Evolutionary conservation across 2,329 filamentous ascomycete genomes (phyloP).

Genomic region (Tolypocladium pustulatum): DNA sequence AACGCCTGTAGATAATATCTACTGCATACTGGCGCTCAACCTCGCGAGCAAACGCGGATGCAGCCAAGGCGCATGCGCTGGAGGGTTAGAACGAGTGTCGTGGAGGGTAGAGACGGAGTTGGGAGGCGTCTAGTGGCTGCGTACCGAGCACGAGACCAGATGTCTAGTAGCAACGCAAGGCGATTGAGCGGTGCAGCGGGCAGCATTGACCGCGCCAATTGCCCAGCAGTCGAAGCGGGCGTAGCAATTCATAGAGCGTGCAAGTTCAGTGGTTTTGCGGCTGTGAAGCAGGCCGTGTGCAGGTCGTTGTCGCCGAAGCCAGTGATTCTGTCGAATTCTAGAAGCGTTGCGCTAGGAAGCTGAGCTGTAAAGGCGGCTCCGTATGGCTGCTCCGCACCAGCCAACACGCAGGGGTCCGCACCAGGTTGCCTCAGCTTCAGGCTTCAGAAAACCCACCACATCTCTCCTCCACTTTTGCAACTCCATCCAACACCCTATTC

Average conservation of each 20-base stretch:
- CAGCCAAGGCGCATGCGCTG: neutral
- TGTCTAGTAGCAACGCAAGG: neutral
- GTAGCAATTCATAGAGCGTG: neutral
- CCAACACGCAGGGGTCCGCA: neutral
- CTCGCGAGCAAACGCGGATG: neutral
- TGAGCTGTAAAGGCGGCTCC: neutral
- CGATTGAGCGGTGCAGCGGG: neutral
- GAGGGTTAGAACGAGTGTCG: neutral
- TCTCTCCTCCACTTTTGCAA: neutral
- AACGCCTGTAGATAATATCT: neutral
- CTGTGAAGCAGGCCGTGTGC: neutral
- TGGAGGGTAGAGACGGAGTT: neutral
- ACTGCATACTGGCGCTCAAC: neutral
- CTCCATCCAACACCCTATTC: neutral
- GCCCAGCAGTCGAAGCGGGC: neutral
- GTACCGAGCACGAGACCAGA: neutral
- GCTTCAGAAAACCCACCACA: neutral
- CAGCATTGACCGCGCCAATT: neutral
- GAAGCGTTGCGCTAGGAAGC: conserved; percentile 8
- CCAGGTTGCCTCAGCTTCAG: neutral
- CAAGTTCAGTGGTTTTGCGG: neutral
- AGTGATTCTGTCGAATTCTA: conserved; percentile 18
- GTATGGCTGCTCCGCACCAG: neutral
- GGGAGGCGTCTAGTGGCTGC: neutral
- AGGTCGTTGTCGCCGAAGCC: too few species aligned